phyloP scores from a whole-genome alignment of 257 asterid species.

The Plantago ovata region DNA sequence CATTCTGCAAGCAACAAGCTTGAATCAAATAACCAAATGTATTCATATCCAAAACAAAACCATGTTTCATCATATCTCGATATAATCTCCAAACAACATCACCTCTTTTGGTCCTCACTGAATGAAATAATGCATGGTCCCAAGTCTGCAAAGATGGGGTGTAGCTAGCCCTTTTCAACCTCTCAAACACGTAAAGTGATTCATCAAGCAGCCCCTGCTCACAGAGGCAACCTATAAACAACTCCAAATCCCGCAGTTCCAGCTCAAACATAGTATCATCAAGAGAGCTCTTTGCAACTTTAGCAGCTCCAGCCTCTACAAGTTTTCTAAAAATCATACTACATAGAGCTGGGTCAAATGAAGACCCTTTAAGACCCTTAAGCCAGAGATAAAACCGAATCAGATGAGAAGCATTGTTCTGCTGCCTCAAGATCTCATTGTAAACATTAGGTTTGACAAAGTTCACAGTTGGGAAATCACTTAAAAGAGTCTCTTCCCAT shows the following conservation, averaged over 20 bases:
- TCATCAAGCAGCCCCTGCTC: conserved; percentile 46
- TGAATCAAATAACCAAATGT: conserved; percentile 51
- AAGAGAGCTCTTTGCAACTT: conserved; percentile 45
- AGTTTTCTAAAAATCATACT: conserved; percentile 48
- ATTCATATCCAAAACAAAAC: conserved; percentile 39
- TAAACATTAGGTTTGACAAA: conserved; percentile 54
- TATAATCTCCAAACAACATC: conserved; percentile 57
- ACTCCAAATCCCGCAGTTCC: conserved; percentile 44
- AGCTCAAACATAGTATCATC: conserved; percentile 42
- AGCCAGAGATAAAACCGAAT: conserved; percentile 61
- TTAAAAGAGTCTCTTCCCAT: conserved; percentile 59
- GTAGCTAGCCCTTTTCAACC: conserved; percentile 33
- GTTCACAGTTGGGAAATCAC: conserved; percentile 50
- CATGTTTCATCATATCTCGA: conserved; percentile 41
- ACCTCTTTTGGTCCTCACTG: conserved; percentile 31
- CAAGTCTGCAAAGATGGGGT: conserved; percentile 39
- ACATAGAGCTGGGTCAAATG: conserved; percentile 30
- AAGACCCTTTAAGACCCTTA: conserved; percentile 39
- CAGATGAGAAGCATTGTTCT: conserved; percentile 36
- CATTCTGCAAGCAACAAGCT: conserved; percentile 56
- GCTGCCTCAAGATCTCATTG: conserved; percentile 51
- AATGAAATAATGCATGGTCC: conserved; percentile 47
- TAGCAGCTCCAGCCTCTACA: conserved; percentile 51
- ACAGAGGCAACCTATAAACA: conserved; percentile 43
- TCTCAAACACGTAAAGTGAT: conserved; percentile 36